Evolutionary conservation across 2,329 filamentous ascomycete genomes (phyloP).

Genomic region (Chaetomium olivaceum): DNA sequence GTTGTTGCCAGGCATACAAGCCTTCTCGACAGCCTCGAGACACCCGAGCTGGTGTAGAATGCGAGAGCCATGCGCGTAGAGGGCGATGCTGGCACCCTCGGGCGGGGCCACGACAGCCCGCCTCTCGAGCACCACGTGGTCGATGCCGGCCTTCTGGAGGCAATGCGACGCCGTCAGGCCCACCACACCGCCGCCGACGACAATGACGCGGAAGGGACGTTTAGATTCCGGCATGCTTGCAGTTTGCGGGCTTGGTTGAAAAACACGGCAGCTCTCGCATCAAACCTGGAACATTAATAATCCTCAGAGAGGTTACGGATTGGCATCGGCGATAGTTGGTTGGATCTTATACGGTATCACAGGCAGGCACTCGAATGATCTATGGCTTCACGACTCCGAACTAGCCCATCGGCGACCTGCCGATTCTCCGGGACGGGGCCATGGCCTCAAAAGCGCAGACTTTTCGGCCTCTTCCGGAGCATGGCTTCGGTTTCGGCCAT

Average conservation of each 20-base stretch:
- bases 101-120: not conserved
- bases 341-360: not conserved
- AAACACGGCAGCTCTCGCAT: not conserved
- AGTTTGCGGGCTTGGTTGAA: not conserved
- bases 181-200: not conserved
- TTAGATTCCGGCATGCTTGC: not conserved
- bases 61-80: not conserved
- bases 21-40: not conserved
- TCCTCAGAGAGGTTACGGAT: not conserved
- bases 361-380: no score
- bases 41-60: not conserved
- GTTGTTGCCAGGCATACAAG: not conserved
- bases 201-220: slow-evolving; percentile 1
- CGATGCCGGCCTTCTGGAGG: slow-evolving; percentile 2
- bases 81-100: not conserved
- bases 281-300: not conserved
- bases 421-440: not conserved
- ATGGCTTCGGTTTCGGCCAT: not conserved
- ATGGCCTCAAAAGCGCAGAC: not conserved
- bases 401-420: not conserved
- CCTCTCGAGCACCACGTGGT: slow-evolving; percentile 4
- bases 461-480: not conserved
- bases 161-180: not conserved
- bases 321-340: not conserved
- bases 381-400: not conserved